phyloP scores from a whole-genome alignment of 768 basidiomycete species.

The Trametes elegans region DNA sequence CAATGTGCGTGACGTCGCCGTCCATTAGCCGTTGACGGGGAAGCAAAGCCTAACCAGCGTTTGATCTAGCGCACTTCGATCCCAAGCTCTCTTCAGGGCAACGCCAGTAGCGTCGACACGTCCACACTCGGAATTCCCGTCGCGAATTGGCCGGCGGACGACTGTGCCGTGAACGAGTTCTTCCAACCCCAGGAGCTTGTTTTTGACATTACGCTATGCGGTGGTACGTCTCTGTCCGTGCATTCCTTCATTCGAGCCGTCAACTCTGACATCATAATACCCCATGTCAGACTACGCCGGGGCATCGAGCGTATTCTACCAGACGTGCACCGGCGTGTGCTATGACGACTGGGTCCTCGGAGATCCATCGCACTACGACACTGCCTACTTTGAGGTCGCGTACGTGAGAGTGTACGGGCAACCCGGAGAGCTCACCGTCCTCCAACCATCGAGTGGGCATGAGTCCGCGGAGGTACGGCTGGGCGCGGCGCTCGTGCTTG shows the following conservation, averaged over 20 bases:
- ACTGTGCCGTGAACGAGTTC: constrained; percentile 51
- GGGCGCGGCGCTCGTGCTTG: constrained; percentile 1
- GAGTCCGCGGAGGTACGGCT: constrained; percentile 17
- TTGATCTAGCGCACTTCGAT: constrained; percentile 40
- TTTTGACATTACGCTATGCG: constrained; percentile 73
- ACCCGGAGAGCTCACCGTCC: constrained; percentile 28
- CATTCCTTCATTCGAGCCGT: constrained; percentile 2
- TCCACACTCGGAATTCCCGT: constrained; percentile 62
- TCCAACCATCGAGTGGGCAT: constrained; percentile 15
- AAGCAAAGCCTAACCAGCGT: not conserved
- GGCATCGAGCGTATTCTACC: constrained; percentile 45
- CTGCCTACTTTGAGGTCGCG: constrained; percentile 69
- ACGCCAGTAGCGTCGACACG: constrained; percentile 52
- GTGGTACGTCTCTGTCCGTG: constrained; percentile 40
- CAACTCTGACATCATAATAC: constrained; percentile 1
- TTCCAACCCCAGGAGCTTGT: constrained; percentile 66
- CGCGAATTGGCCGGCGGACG: constrained; percentile 61
- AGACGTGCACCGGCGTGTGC: constrained; percentile 65
- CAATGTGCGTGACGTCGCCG: constrained; percentile 35
- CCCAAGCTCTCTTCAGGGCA: constrained; percentile 45
- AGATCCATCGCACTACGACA: constrained; percentile 55
- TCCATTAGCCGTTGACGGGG: constrained; percentile 6
- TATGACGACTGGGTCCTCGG: constrained; percentile 72
- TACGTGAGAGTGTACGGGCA: constrained; percentile 31
- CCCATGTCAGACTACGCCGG: constrained; percentile 43